phyloP scores from a whole-genome alignment of 2,329 filamentous ascomycete genomes.

The Stromatinia cepivora region DNA sequence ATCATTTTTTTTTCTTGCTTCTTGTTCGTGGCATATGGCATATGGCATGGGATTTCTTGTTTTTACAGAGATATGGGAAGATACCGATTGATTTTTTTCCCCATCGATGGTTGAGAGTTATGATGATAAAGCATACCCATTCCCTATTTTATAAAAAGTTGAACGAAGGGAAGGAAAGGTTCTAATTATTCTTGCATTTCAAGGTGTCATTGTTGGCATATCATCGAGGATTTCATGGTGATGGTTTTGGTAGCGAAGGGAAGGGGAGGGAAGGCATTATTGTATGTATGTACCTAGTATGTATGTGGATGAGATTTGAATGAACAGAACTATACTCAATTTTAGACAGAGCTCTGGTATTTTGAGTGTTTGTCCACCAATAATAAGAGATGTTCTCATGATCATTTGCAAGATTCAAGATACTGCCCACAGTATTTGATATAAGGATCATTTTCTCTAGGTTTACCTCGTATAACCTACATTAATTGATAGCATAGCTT shows the following conservation, averaged over 20 bases:
- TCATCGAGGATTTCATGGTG: background rate
- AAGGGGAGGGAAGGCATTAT: background rate
- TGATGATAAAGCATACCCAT: slow-evolving; percentile 19
- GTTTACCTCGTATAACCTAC: background rate
- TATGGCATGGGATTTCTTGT: slow-evolving; percentile 16
- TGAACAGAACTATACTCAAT: background rate
- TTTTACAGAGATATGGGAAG: slow-evolving; percentile 15
- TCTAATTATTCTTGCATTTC: background rate
- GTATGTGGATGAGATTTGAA: slow-evolving; percentile 8
- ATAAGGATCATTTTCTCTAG: background rate
- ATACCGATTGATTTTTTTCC: background rate
- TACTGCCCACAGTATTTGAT: background rate
- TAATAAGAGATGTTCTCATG: background rate
- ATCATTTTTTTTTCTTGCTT: slow-evolving; percentile 9
- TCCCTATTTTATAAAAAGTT: slow-evolving; percentile 7
- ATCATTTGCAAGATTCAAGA: background rate
- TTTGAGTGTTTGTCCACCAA: background rate
- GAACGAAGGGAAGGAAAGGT: background rate
- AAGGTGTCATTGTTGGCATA: slow-evolving; percentile 13
- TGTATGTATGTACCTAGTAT: slow-evolving; percentile 6
- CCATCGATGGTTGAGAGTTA: slow-evolving; percentile 6
- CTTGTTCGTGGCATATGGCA: background rate
- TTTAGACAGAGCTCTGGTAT: background rate
- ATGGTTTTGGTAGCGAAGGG: background rate
- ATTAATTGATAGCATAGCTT: too few species aligned